phyloP scores from a whole-genome alignment of 768 basidiomycete species.

The Russula sp. region DNA sequence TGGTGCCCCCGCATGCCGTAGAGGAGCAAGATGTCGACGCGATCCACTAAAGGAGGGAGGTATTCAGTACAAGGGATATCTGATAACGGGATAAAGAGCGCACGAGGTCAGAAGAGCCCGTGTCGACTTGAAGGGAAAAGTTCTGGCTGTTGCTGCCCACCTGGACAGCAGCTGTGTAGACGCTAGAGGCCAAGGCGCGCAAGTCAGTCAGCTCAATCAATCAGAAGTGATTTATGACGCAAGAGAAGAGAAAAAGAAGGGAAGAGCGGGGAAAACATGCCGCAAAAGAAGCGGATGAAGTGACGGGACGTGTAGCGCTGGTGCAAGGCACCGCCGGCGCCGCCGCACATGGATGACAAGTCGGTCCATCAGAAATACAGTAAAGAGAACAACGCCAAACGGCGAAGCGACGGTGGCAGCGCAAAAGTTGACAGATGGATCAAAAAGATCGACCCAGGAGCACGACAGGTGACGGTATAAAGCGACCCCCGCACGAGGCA shows the following conservation, averaged over 20 bases:
- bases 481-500: background rate
- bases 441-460: background rate
- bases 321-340: too few relatives aligned
- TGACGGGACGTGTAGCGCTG: background rate
- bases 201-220: background rate
- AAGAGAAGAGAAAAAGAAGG: background rate
- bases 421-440: background rate
- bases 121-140: constrained; percentile 66
- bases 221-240: background rate
- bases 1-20: constrained; percentile 39
- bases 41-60: constrained; percentile 49
- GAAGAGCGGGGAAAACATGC: background rate
- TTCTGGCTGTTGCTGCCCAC: constrained; percentile 45
- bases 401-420: background rate
- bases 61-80: background rate
- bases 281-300: background rate
- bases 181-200: constrained; percentile 32
- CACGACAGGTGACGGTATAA: background rate
- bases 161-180: constrained; percentile 54
- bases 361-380: background rate
- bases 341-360: too few relatives aligned
- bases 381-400: background rate
- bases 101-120: constrained; percentile 76
- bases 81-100: constrained; percentile 24
- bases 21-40: constrained; percentile 59